Conservation (phyloP, 164 flowering plant species). For the Vitis vinifera region ASM3070453v1 NC_081818.1:4226001-4226500, state of each 20-base stretch:
- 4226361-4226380: conserved; percentile 1
- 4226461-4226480: neutral
- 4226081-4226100: neutral
- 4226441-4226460: conserved; percentile 1
- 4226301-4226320: neutral
- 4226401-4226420: neutral
- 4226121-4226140: neutral
- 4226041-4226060: neutral
- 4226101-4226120: neutral
- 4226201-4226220: neutral
- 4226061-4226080: neutral
- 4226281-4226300: neutral
- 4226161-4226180: conserved; percentile 1
- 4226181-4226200: neutral
- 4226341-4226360: conserved; percentile 1
- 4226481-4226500: neutral
- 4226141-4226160: neutral
- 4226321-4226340: neutral
- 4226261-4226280: neutral
- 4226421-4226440: neutral
- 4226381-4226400: neutral
- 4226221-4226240: neutral
- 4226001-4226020: neutral
- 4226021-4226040: neutral
- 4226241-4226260: neutral